Evolutionary conservation across 768 basidiomycete genomes (phyloP).

Genomic region (Paxillus ammoniavirescens): DNA sequence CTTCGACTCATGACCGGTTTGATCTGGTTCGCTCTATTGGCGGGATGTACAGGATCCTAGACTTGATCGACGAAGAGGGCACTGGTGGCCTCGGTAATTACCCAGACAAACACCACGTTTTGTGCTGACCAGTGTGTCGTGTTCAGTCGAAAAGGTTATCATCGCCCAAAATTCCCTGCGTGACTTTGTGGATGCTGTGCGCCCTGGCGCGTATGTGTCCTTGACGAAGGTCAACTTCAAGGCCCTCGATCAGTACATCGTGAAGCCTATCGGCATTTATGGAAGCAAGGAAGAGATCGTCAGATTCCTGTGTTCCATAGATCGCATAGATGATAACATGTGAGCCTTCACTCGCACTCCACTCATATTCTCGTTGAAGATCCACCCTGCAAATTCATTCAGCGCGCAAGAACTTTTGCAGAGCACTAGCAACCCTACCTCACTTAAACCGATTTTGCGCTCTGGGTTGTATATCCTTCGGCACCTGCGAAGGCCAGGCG

Average conservation of each 20-base stretch:
- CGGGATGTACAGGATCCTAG: conserved; percentile 47
- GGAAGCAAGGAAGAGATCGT: conserved; percentile 49
- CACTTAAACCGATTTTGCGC: conserved; percentile 31
- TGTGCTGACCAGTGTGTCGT: not conserved
- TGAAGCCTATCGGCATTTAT: conserved; percentile 52
- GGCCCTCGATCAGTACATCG: conserved; percentile 37
- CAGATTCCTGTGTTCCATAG: conserved; percentile 36
- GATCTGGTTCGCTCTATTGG: conserved; percentile 24
- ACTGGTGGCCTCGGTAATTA: conserved; percentile 46
- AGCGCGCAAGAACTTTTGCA: conserved; percentile 6
- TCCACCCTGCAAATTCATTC: not conserved
- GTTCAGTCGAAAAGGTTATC: conserved; percentile 53
- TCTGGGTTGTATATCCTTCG: conserved; percentile 48
- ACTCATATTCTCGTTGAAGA: not conserved
- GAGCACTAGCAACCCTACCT: not conserved
- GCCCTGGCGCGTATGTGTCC: conserved; percentile 48
- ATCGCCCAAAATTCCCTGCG: conserved; percentile 48
- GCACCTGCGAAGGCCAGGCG: not conserved
- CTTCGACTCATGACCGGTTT: not conserved
- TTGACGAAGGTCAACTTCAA: conserved; percentile 53
- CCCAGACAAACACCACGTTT: not conserved
- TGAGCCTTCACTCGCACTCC: conserved; percentile 24
- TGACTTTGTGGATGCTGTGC: conserved; percentile 42
- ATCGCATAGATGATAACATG: conserved; percentile 35
- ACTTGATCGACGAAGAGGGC: conserved; percentile 45